Conservation (phyloP, 176 grass and related monocot species). For the Triticum monococcum region DNA sequence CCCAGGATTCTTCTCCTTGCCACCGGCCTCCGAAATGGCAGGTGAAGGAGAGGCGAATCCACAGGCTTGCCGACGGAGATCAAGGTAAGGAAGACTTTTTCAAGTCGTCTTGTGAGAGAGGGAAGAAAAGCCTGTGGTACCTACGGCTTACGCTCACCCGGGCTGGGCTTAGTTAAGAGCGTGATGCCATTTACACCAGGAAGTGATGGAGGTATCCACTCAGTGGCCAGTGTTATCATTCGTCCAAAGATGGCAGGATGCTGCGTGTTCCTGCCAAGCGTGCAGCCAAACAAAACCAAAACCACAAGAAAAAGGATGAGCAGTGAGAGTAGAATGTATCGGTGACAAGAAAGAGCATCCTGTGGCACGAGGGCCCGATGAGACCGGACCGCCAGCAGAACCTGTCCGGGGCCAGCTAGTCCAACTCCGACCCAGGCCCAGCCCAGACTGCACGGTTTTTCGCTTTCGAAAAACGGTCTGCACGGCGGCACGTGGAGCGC, state of each 20-base stretch:
- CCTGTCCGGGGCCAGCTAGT: neutral
- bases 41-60: no score
- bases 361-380: neutral
- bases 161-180: no score
- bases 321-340: neutral
- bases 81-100: no score
- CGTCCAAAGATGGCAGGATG: neutral
- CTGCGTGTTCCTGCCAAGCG: neutral
- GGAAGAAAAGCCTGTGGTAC: no score
- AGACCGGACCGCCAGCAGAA: neutral
- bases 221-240: no score
- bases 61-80: no score
- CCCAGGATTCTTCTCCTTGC: no score
- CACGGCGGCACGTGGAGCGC: conserved; percentile 10
- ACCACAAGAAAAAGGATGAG: neutral
- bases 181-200: neutral
- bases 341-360: neutral
- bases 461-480: neutral
- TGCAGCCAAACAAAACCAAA: neutral
- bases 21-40: no score
- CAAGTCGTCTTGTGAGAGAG: no score
- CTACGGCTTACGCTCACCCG: no score
- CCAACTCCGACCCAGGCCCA: neutral
- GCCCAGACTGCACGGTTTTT: neutral
- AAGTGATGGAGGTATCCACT: no score